Evolutionary conservation across 116 monocot genomes (phyloP).

Genomic region (Trichopus zeylanicus): DNA sequence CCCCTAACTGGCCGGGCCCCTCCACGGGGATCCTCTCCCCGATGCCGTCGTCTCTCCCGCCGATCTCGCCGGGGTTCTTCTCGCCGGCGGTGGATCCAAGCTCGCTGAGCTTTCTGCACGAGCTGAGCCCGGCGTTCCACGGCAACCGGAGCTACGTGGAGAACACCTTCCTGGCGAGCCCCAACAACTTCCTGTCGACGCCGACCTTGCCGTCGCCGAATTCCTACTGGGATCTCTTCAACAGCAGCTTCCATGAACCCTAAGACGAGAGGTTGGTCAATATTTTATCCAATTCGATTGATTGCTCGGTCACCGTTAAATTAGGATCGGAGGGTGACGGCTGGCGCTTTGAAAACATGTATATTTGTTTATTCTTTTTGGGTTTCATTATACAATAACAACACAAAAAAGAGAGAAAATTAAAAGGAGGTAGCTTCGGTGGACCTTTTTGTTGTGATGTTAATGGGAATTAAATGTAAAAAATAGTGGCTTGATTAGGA

Average conservation of each 20-base stretch:
- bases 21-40: constrained; percentile 31
- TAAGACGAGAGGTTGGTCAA: too few relatives aligned
- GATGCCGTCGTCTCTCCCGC: constrained; percentile 15
- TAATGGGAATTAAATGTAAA: too few relatives aligned
- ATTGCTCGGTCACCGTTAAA: too few relatives aligned
- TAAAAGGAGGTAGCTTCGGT: too few relatives aligned
- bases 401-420: too few relatives aligned
- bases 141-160: constrained; percentile 5
- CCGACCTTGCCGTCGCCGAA: constrained; percentile 23
- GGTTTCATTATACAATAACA: too few relatives aligned
- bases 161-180: constrained; percentile 12
- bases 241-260: neutral
- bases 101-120: constrained; percentile 18
- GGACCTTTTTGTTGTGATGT: too few relatives aligned
- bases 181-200: constrained; percentile 13
- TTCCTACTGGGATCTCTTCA: constrained; percentile 19
- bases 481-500: too few relatives aligned
- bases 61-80: constrained; percentile 23
- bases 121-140: constrained; percentile 20
- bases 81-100: constrained; percentile 17
- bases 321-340: too few relatives aligned
- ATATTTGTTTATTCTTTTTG: too few relatives aligned
- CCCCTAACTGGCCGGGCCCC: neutral
- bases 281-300: too few relatives aligned
- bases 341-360: too few relatives aligned